Percentiles rank a stretch among this genome's conserved stretches.
These are phyloP conservation scores for Apiospora sp. DNA, from an alignment of 2,329 filamentous ascomycete genomes.

Conservation along the genomic window DNA sequence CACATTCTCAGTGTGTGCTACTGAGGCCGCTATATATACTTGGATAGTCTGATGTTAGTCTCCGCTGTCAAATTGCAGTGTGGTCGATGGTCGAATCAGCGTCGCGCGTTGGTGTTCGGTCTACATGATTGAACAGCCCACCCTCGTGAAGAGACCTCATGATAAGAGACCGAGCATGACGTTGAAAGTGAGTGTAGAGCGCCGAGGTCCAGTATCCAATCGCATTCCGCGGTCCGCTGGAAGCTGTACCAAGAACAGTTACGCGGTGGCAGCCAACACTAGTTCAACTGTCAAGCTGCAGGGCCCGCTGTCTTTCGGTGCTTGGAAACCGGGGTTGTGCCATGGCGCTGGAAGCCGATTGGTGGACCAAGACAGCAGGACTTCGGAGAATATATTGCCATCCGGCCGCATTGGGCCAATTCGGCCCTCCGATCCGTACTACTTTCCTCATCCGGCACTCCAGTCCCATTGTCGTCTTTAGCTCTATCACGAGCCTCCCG, in stretches of 20 bases:
- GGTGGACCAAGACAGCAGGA: conserved; percentile 12
- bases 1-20: neutral
- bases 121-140: neutral
- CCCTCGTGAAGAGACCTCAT: neutral
- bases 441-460: neutral
- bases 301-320: neutral
- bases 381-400: conserved; percentile 18
- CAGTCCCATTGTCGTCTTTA: neutral
- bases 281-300: conserved; percentile 9
- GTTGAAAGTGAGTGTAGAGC: neutral
- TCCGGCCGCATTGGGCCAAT: conserved; percentile 16
- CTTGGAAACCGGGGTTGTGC: neutral
- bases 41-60: neutral
- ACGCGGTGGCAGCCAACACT: neutral
- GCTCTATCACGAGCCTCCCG: neutral
- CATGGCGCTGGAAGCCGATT: conserved; percentile 7
- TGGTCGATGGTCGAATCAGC: neutral
- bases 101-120: neutral
- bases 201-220: neutral
- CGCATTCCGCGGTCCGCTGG: neutral
- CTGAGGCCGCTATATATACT: neutral
- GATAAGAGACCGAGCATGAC: neutral
- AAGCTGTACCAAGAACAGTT: neutral
- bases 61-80: neutral
- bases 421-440: neutral